phyloP scores from a whole-genome alignment of 495 filamentous ascomycete genomes.

The Talaromyces trachyspermus region DNA sequence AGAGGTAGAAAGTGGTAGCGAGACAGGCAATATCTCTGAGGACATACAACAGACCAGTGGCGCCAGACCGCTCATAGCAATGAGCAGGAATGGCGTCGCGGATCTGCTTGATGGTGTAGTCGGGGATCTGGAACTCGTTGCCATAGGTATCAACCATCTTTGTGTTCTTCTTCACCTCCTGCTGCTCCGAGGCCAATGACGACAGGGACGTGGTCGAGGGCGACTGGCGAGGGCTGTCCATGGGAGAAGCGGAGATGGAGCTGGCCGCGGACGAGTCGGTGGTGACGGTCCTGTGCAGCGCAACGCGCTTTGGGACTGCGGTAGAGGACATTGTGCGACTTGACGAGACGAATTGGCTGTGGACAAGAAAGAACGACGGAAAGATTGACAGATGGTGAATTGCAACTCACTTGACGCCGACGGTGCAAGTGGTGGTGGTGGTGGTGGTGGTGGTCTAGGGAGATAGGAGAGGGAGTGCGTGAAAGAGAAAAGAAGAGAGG shows the following conservation, averaged over 20 bases:
- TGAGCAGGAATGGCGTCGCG: slow-evolving; percentile 53
- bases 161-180: slow-evolving; percentile 24
- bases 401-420: too few species aligned
- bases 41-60: slow-evolving; percentile 54
- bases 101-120: slow-evolving; percentile 67
- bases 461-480: too few species aligned
- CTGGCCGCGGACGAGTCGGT: slow-evolving; percentile 56
- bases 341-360: too few species aligned
- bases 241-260: slow-evolving; percentile 56
- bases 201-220: slow-evolving; percentile 87
- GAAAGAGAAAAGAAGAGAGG: too few species aligned
- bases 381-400: neutral
- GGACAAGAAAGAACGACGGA: slow-evolving; percentile 10
- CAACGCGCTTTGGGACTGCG: slow-evolving; percentile 46
- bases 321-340: slow-evolving; percentile 51
- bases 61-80: slow-evolving; percentile 61
- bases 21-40: slow-evolving; percentile 51
- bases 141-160: slow-evolving; percentile 62
- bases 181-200: slow-evolving; percentile 61
- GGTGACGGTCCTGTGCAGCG: slow-evolving; percentile 40
- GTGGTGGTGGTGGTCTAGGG: too few species aligned
- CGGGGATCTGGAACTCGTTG: slow-evolving; percentile 62
- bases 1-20: slow-evolving; percentile 52
- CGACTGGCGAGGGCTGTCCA: slow-evolving; percentile 64
- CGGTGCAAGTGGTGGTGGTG: too few species aligned